phyloP scores from a whole-genome alignment of 257 asterid species.

The Fraxinus americana region DNA sequence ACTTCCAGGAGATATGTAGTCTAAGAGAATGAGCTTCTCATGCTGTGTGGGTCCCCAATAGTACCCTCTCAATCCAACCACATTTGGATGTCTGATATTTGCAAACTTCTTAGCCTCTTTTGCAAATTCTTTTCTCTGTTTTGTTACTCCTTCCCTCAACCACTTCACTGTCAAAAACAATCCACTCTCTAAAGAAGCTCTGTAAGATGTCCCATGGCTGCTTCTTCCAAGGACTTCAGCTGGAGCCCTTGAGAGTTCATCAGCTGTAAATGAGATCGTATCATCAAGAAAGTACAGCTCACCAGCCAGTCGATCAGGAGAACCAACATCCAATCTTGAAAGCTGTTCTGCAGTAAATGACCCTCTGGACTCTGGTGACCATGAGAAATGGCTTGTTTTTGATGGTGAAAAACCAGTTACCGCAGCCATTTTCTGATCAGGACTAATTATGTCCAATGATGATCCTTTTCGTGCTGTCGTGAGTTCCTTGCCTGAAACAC shows the following conservation, averaged over 20 bases:
- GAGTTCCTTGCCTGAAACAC: conserved; percentile 72
- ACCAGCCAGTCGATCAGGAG: conserved; percentile 86
- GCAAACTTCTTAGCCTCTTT: conserved; percentile 95
- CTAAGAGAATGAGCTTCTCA: conserved; percentile 92
- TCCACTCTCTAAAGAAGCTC: conserved; percentile 82
- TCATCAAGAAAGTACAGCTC: conserved; percentile 94
- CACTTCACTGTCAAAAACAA: conserved; percentile 89
- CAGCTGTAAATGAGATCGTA: conserved; percentile 79
- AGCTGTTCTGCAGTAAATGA: conserved; percentile 70
- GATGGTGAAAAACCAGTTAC: conserved; percentile 85
- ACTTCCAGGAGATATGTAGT: conserved; percentile 90
- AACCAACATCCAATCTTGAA: conserved; percentile 72
- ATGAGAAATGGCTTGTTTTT: conserved; percentile 75
- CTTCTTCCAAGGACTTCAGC: conserved; percentile 98
- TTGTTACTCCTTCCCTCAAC: conserved; percentile 97
- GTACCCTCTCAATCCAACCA: conserved; percentile 93
- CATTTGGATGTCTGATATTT: conserved; percentile 90
- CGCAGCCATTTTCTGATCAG: conserved; percentile 67
- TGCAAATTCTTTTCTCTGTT: conserved; percentile 91
- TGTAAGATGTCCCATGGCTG: conserved; percentile 93
- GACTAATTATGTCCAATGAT: conserved; percentile 63
- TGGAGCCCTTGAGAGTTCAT: conserved; percentile 91
- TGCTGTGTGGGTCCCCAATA: conserved; percentile 99
- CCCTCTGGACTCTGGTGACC: conserved; percentile 93
- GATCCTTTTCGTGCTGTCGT: conserved; percentile 64